phyloP scores from a whole-genome alignment of 106 monocot species.

The Triglochin maritima region DNA sequence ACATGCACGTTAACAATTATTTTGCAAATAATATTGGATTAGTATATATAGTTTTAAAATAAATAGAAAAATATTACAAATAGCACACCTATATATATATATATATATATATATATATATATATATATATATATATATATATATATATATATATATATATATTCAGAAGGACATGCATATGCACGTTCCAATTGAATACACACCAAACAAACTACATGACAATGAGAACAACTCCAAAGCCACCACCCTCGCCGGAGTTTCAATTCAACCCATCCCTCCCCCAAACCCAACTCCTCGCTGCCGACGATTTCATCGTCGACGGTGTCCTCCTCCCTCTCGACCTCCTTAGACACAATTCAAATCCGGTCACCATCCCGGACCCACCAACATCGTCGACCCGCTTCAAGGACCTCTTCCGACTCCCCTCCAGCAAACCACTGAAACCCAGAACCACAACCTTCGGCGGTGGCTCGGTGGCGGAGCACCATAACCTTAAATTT shows the following conservation, averaged over 20 bases:
- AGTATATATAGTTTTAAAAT: too few relatives aligned
- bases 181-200: too few relatives aligned
- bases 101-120: too few relatives aligned
- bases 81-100: too few relatives aligned
- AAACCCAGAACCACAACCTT: conserved; percentile 15
- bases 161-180: too few relatives aligned
- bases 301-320: conserved; percentile 72
- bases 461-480: conserved; percentile 17
- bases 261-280: conserved; percentile 46
- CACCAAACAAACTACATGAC: too few relatives aligned
- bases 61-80: too few relatives aligned
- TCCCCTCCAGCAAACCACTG: not conserved
- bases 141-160: too few relatives aligned
- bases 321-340: conserved; percentile 67
- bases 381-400: not conserved
- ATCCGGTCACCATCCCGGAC: not conserved
- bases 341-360: conserved; percentile 9
- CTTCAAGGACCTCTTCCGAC: not conserved
- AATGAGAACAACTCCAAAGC: too few relatives aligned
- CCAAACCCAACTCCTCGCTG: conserved; percentile 27
- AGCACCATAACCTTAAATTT: conserved; percentile 64
- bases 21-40: too few relatives aligned
- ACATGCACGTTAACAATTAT: too few relatives aligned
- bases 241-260: conserved; percentile 52
- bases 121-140: too few relatives aligned